Conservation (phyloP, 805 yeast genomes). For the Candida bentonensis region DNA sequence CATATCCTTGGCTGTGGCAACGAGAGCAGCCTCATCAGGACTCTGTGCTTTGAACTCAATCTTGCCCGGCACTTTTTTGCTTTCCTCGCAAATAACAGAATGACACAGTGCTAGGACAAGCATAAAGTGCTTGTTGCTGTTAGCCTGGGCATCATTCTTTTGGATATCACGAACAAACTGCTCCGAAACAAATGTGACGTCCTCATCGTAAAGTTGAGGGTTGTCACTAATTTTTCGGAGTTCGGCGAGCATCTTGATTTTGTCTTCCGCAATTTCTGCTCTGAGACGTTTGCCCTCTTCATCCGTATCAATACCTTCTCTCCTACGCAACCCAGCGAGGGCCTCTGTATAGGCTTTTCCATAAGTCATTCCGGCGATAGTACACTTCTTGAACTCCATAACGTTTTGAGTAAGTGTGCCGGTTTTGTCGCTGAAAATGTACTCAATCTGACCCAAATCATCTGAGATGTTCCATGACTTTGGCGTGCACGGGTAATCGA, state of each 20-base stretch:
- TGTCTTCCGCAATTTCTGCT: constrained; percentile 31
- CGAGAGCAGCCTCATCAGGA: constrained; percentile 77
- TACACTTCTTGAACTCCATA: constrained; percentile 74
- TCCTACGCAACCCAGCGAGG: constrained; percentile 49
- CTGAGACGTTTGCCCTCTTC: constrained; percentile 36
- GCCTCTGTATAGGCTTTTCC: constrained; percentile 72
- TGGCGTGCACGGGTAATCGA: constrained; percentile 71
- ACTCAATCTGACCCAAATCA: constrained; percentile 75
- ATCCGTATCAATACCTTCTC: constrained; percentile 51
- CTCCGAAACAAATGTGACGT: constrained; percentile 54
- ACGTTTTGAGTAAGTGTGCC: constrained; percentile 76
- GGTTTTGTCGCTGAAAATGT: constrained; percentile 70
- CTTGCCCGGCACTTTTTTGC: constrained; percentile 19
- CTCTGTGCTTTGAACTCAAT: constrained; percentile 66
- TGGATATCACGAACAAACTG: constrained; percentile 44
- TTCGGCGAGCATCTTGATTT: constrained; percentile 31
- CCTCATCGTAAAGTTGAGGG: constrained; percentile 37
- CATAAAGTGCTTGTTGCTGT: constrained; percentile 49
- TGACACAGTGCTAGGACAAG: constrained; percentile 62
- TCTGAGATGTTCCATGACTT: constrained; percentile 79
- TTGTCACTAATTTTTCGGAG: constrained; percentile 27
- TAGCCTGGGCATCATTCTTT: constrained; percentile 31
- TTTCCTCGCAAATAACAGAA: constrained; percentile 56
- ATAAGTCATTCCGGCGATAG: constrained; percentile 53
- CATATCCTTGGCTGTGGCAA: constrained; percentile 61